These are phyloP conservation scores for Hypholoma sublateritium DNA, from an alignment of 768 basidiomycete genomes.

Conservation along the genomic window DNA sequence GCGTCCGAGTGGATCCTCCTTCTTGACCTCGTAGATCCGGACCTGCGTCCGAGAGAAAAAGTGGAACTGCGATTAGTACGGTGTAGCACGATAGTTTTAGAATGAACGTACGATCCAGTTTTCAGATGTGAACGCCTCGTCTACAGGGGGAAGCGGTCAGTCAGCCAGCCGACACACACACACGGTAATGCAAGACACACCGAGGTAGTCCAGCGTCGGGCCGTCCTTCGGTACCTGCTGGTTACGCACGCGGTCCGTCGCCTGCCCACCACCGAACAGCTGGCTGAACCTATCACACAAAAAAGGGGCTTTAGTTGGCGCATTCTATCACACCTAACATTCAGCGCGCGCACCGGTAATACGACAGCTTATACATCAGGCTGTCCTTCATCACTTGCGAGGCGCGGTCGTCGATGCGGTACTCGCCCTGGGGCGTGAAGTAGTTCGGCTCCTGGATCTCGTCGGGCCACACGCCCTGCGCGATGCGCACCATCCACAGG, in stretches of 20 bases:
- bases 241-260: slow-evolving; percentile 85
- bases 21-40: slow-evolving; percentile 93
- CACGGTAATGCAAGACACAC: slow-evolving; percentile 41
- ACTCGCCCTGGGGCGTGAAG: slow-evolving; percentile 92
- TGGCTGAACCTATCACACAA: slow-evolving; percentile 67
- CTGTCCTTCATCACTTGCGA: slow-evolving; percentile 89
- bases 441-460: slow-evolving; percentile 95
- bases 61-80: slow-evolving; percentile 2
- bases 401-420: slow-evolving; percentile 86
- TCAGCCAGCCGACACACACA: background rate
- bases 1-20: slow-evolving; percentile 88
- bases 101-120: slow-evolving; percentile 91
- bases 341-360: slow-evolving; percentile 67
- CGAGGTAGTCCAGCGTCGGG: slow-evolving; percentile 85
- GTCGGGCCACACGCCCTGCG: slow-evolving; percentile 97
- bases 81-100: background rate
- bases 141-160: slow-evolving; percentile 35
- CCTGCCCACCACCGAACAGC: slow-evolving; percentile 73
- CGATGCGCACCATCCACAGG: slow-evolving; percentile 96
- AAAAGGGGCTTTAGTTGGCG: too few relatives aligned
- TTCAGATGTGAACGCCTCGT: slow-evolving; percentile 98
- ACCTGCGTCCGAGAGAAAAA: slow-evolving; percentile 41
- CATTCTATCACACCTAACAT: background rate
- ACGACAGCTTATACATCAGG: slow-evolving; percentile 99
- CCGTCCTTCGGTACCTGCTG: slow-evolving; percentile 77